Percentiles rank a stretch among this genome's conserved stretches.
phyloP scores from a whole-genome alignment of 2,329 filamentous ascomycete species.

The Colletotrichum limetticola region DNA sequence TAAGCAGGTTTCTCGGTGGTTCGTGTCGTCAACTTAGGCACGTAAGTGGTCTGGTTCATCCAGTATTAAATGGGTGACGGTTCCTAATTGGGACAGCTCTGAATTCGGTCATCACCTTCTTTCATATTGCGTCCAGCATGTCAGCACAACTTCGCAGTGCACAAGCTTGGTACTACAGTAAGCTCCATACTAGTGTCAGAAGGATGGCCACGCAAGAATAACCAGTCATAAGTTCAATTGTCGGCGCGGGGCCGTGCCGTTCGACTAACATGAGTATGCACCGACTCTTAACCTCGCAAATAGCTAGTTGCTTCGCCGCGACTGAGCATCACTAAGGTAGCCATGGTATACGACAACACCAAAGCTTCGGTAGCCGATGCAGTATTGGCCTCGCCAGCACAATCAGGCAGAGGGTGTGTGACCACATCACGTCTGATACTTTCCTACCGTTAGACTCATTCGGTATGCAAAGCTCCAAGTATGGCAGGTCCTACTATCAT shows the following conservation, averaged over 20 bases:
- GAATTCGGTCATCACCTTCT: not conserved
- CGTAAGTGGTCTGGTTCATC: not conserved
- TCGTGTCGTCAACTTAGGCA: not conserved
- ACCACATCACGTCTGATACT: not conserved
- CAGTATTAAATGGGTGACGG: not conserved
- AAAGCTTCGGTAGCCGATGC: not conserved
- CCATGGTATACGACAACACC: not conserved
- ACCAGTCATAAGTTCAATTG: not conserved
- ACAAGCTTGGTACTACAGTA: not conserved
- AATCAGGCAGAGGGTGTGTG: not conserved
- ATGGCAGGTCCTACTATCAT: not conserved
- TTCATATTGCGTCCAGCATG: not conserved
- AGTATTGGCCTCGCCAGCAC: not conserved
- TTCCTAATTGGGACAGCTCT: not conserved
- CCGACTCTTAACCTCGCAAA: not conserved
- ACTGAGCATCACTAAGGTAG: not conserved
- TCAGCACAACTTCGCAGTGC: not conserved
- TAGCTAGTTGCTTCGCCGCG: not conserved
- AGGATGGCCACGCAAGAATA: no score
- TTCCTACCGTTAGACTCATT: not conserved
- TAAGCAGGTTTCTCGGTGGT: not conserved
- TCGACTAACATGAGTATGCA: not conserved
- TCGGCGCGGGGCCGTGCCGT: not conserved
- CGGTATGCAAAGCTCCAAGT: not conserved
- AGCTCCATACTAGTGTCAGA: not conserved